A percentile compares a stretch with the other conserved stretches of the same genome.
Conservation (phyloP, 768 basidiomycete species). For the Russula dissimulans region DNA sequence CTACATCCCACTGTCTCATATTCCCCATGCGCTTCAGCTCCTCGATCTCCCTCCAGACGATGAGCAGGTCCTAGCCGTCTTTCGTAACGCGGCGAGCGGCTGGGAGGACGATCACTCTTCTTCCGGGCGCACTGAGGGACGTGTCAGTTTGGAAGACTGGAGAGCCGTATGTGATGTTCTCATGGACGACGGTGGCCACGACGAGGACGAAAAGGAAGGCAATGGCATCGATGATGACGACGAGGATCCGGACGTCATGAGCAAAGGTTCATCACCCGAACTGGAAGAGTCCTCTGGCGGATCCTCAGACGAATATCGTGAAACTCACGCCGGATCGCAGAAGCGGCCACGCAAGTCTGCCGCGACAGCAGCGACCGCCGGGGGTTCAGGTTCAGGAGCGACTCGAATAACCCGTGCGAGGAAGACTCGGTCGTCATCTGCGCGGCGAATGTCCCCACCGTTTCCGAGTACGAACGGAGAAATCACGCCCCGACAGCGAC, state of each 20-base stretch:
- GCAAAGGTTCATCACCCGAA: slow-evolving; percentile 26
- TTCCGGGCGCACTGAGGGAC: slow-evolving; percentile 19
- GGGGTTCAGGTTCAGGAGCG: background rate
- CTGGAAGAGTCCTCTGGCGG: slow-evolving; percentile 16
- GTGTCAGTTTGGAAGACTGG: slow-evolving; percentile 64
- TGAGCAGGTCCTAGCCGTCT: slow-evolving; percentile 59
- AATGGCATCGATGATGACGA: slow-evolving; percentile 23
- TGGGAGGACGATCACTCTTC: slow-evolving; percentile 36
- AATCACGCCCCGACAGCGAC: slow-evolving; percentile 44
- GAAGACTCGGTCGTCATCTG: background rate
- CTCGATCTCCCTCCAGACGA: slow-evolving; percentile 57
- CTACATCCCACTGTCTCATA: slow-evolving; percentile 43
- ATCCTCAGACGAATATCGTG: slow-evolving; percentile 14
- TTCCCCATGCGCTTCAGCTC: slow-evolving; percentile 52
- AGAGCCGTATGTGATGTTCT: slow-evolving; percentile 71
- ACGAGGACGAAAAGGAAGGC: slow-evolving; percentile 24
- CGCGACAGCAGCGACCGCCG: background rate
- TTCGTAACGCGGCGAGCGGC: slow-evolving; percentile 66
- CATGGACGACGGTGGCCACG: slow-evolving; percentile 29
- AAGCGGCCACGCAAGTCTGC: slow-evolving; percentile 9
- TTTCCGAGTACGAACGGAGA: background rate
- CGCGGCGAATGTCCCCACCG: background rate
- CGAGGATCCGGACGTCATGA: slow-evolving; percentile 20
- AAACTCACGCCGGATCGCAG: background rate
- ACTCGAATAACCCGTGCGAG: slow-evolving; percentile 5